Evolutionary conservation across 2,329 filamentous ascomycete species (phyloP), one percentile per base, ranked within the genome.

Genomic region (Orbilia quercus): DNA sequence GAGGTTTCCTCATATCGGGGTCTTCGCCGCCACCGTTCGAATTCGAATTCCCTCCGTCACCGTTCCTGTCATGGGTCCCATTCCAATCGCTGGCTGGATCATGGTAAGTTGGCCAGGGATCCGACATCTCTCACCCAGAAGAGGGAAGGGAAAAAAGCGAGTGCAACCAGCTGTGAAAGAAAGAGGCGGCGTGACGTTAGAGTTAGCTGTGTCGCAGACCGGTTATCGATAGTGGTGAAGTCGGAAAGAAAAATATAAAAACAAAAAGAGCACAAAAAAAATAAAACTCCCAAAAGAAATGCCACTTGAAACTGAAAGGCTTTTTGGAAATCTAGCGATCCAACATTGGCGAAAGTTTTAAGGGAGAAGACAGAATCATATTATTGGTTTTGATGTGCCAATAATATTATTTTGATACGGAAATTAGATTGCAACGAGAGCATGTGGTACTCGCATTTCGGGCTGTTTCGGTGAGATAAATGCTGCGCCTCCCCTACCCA

Each of bases 401-500:
- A n/a, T n/a, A n/a, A n/a, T n/a, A n/a, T n/a, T n/a, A n/a, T n/a
- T n/a, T 73, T 20, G 47, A 63, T 25, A 62, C 69, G 69, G 69
- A 73, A 73, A 73, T 73, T 73, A 73, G 69, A 66, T 73, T 45
- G 38, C 31, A 20, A 51, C 47, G 69, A 54, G 28, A 58, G 59
- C 57, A 64, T 60, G 51, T 66, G 69, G 69, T 50, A 31, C 48
- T 73, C 58, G 69, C 69, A 73, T 73, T 73, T 73, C 59, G 67
- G 69, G 69, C 50, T 73, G 60, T 73, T 73, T 60, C 60, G 69
- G 69, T 73, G 69, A 73, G 69, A 73, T 73, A 57, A 31, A 55
- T 73, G 60, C 69, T 73, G 69, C 69, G 69, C 69, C 69, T 73
- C 69, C 69, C 69, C 54, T 73, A n/a, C 53, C 53, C 69, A 65